A percentile compares a stretch with the other conserved stretches of the same genome.
Conservation (phyloP, 2,329 filamentous ascomycete species). For the Helminthosporium solani region DNA sequence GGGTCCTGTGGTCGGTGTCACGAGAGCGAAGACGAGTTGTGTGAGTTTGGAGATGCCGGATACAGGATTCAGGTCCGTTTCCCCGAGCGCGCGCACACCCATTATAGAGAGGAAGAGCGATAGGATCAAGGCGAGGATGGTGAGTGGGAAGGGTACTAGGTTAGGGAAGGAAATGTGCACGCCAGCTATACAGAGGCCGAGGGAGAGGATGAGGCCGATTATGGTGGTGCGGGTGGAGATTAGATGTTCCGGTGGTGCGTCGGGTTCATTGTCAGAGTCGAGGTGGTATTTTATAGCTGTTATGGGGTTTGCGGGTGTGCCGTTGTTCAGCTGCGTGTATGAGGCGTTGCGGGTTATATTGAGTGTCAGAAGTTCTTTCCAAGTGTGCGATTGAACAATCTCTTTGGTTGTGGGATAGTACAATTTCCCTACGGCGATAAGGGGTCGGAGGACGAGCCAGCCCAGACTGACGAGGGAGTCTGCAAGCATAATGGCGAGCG, state of each 20-base stretch:
- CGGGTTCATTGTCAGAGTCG: constrained; percentile 55
- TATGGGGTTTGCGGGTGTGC: constrained; percentile 21
- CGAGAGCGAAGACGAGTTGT: constrained; percentile 89
- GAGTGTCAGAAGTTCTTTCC: constrained; percentile 37
- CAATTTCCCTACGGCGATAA: constrained; percentile 51
- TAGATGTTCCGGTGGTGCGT: constrained; percentile 81
- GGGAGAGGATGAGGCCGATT: constrained; percentile 73
- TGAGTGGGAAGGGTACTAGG: constrained; percentile 78
- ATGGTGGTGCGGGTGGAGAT: constrained; percentile 70
- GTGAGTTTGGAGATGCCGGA: constrained; percentile 96
- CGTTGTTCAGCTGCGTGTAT: constrained; percentile 42
- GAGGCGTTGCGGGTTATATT: constrained; percentile 38
- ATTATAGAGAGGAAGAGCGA: constrained; percentile 68
- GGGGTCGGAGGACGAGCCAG: constrained; percentile 69
- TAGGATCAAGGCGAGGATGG: constrained; percentile 78
- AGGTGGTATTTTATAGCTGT: constrained; percentile 34
- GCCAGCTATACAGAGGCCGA: constrained; percentile 75
- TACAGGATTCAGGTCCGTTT: constrained; percentile 95
- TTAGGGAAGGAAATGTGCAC: constrained; percentile 82
- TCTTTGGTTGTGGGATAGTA: constrained; percentile 40
- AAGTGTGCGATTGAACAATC: constrained; percentile 33
- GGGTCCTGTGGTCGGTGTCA: constrained; percentile 66
- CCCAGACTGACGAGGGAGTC: constrained; percentile 87
- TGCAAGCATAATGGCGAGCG: constrained; percentile 92
- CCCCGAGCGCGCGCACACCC: constrained; percentile 65